Evolutionary conservation across 768 basidiomycete genomes (phyloP), one percentile per base, ranked within the genome.

Genomic region (Hygrocybe punicea): DNA sequence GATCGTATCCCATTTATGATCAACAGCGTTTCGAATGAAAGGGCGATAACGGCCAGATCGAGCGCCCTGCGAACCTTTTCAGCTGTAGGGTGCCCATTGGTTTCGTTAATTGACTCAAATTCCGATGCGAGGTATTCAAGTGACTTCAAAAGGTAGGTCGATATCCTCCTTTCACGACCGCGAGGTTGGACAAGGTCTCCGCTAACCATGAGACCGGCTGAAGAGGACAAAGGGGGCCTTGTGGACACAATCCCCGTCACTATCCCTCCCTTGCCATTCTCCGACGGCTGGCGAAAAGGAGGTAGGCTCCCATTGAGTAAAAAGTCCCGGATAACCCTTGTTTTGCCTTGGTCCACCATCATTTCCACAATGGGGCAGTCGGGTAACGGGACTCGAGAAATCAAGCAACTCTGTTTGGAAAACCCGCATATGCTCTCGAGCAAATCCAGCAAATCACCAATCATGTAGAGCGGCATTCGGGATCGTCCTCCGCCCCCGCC

Each of bases 21-120:
- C 6, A 93, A 78, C 1, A 83, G 62, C 3, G 82, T 80, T 67
- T 93, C 87, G 63, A 91, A 95, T 35, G 76, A 75, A 2, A 97
- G 70, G 2, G 85, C 81, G 1, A 76, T 73, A 7, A 91, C 76
- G 5, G 84, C 82, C 29, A 87, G 69, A 66, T 98, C 93, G 53
- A 97, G 63, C 4, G 82, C 76, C 29, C 79, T 77, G 19, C 92
- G 84, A 4, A 86, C 78, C 46, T 76, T 78, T 66, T 91, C 91
- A 1, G 82, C 83, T 6, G 81, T 82, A 21, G 78, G 76, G 57
- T 75, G 74, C 11, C 62, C 72, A 19, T 69, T 71, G 23, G 67
- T 67, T 6, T 65, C 70, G 16, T 60, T 60, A 3, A 62, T 24
- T 5, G 58, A 46, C 40, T 83, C 81, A 83, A 83, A 84, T 40